Evolutionary conservation across 1,284 basidiomycete species (phyloP), one percentile per base, ranked within the genome.

Genomic region (Cryptococcus sp.): DNA sequence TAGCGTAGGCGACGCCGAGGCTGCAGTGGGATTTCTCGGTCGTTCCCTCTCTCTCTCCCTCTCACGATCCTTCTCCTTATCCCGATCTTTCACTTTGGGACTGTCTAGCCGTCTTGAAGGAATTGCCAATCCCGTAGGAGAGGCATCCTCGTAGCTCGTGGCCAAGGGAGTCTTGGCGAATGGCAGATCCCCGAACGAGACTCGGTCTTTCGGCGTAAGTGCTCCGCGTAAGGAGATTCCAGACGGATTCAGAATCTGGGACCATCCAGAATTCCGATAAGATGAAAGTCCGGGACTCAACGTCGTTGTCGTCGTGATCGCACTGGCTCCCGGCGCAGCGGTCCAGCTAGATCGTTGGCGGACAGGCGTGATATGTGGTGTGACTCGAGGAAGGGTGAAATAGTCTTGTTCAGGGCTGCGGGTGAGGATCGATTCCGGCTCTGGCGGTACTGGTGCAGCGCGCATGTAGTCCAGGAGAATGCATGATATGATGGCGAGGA

Each of bases 401-500:
- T 78, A 77, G 58, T 75, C 74, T 51, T 66, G 68, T 47, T 73
- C 71, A 3, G 73, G 76, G 26, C 66, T 72, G n/a, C 58, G 65
- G n/a, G 53, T 64, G 20, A 65, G 41, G 0, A 66, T 23, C 3
- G 52, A 45, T 39, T 70, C 56, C 1, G 66, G 58, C 16, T 56
- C 53, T 3, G 69, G 65, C 16, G 72, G 69, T 1, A 64, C 52
- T 0, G 58, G 55, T 1, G 65, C 58, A 1, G 57, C 46, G 17
- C 53, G 57, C 19, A 64, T 57, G 46, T 74, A 62, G n/a, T 70
- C 66, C 3, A 91, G 79, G 3, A 93, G 78, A 19, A 91, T 73
- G 47, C 86, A 82, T 0, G 89, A 83, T 0, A 93, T 69, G 80
- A 93, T 87, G 0, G 88, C 89, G 3, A 94, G 81, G 80, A 91